Evolutionary conservation across 2,329 filamentous ascomycete genomes (phyloP).

Genomic region (Penicillium sp.): DNA sequence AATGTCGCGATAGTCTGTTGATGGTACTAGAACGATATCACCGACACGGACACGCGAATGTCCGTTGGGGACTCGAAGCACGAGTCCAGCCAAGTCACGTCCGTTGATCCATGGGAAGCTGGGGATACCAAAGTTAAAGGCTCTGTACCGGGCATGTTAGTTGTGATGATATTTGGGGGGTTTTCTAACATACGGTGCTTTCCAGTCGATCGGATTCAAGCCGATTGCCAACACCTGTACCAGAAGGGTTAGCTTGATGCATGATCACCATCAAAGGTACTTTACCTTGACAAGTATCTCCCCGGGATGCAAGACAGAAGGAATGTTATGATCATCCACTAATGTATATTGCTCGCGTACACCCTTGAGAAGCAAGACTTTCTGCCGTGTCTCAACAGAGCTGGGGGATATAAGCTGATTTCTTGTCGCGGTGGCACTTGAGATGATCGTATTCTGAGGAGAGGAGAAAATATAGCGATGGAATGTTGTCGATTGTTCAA

Average conservation of each 20-base stretch:
- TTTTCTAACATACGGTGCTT: slow-evolving; percentile 54
- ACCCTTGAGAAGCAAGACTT: slow-evolving; percentile 48
- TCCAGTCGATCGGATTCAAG: slow-evolving; percentile 72
- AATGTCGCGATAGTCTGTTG: slow-evolving; percentile 67
- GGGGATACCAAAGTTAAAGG: slow-evolving; percentile 65
- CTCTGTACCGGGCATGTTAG: slow-evolving; percentile 41
- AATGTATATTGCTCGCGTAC: slow-evolving; percentile 48
- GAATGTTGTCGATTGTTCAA: slow-evolving; percentile 12
- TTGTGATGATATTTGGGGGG: neutral
- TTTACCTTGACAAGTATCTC: slow-evolving; percentile 58
- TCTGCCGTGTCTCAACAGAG: slow-evolving; percentile 33
- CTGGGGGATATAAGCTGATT: slow-evolving; percentile 1
- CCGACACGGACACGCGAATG: slow-evolving; percentile 50
- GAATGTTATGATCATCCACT: slow-evolving; percentile 44
- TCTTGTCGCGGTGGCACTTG: slow-evolving; percentile 1
- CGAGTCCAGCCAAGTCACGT: slow-evolving; percentile 61
- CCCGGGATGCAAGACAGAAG: slow-evolving; percentile 39
- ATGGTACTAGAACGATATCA: slow-evolving; percentile 58
- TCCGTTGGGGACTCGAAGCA: slow-evolving; percentile 46
- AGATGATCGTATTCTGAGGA: slow-evolving; percentile 3
- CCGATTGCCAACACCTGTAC: slow-evolving; percentile 54
- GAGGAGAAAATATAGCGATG: slow-evolving; percentile 10
- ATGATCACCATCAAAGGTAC: neutral
- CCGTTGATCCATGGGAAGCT: slow-evolving; percentile 63
- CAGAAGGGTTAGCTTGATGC: slow-evolving; percentile 6